Base-by-base conservation (phyloP, 2,329 filamentous ascomycete species). In the Achaetomium macrosporum region DNA sequence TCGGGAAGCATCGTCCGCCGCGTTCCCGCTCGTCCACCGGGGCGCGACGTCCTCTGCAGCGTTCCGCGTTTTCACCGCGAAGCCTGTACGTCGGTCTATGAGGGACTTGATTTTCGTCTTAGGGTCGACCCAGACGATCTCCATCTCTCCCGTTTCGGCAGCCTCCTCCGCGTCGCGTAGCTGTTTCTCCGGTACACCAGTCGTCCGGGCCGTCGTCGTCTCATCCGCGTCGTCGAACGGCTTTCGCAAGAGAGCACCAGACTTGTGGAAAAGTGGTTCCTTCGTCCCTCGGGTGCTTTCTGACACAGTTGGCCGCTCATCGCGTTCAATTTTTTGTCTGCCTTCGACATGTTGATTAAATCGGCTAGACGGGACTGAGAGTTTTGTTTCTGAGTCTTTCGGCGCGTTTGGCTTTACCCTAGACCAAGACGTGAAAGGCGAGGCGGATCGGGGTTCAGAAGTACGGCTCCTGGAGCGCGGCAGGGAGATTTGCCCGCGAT, bases 51-150 rank as follows among this genome's bases (percentile, higher is more conserved):
- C 40, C 60, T 29, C 48, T 48, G 42, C 42, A 25, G 57, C 51
- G 59, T 60, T 36, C 11, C 35, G 31, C 2, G 51, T 63, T 49
- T 41, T 59, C 54, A 70, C 50, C 1, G 70, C 64, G 36, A 74
- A 75, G 51, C 82, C 83, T 10, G 81, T 85, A 17, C 77, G 73
- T 6, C 72, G 62, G 57, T 84, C 78, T n/a, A 87, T 65, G 2
- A 71, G 51, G 42, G 73, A 74, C 1, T 59, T 70, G 53, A 76
- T 68, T 57, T 76, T 77, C 1, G 81, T 87, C 9, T 68, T 61
- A 0, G 84, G 83, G 59, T 90, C 80, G 1, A 71, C 73, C 86
- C 86, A 90, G 15, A 68, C 54, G 0, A 81, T 64, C 0, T 69
- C 65, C 8, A 44, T 16, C 61, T 31, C 5, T 25, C 19, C 39